phyloP scores from a whole-genome alignment of 768 basidiomycete species.

The Boletus reticulatus region DNA sequence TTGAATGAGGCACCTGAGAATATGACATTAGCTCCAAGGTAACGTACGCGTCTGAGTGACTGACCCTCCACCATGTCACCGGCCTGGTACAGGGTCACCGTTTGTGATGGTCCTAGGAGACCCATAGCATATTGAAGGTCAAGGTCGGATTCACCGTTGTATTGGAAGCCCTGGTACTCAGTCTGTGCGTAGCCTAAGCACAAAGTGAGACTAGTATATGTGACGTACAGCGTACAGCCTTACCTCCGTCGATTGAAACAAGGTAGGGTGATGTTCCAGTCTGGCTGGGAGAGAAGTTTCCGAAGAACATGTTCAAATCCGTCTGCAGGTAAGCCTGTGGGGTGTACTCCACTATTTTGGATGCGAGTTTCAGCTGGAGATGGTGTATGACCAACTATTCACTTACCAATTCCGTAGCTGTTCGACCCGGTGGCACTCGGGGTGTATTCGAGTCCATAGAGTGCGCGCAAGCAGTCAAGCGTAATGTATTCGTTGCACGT shows the following conservation, averaged over 20 bases:
- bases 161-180: conserved; percentile 2
- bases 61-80: conserved; percentile 19
- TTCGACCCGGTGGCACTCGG: conserved; percentile 21
- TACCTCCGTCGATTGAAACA: conserved; percentile 38
- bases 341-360: conserved; percentile 31
- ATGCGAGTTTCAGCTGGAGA: background rate
- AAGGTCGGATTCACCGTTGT: conserved; percentile 24
- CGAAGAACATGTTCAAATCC: conserved; percentile 33
- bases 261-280: conserved; percentile 26
- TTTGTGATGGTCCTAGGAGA: conserved; percentile 9
- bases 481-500: conserved; percentile 30
- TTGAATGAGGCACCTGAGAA: conserved; percentile 31
- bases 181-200: conserved; percentile 33
- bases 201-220: background rate
- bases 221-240: background rate
- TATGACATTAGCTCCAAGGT: too few relatives aligned
- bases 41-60: too few relatives aligned
- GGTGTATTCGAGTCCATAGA: conserved; percentile 29
- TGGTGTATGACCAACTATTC: background rate
- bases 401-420: conserved; percentile 33
- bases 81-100: conserved; percentile 33
- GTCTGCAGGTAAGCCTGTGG: conserved; percentile 30
- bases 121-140: conserved; percentile 29
- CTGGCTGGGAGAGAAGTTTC: conserved; percentile 14
- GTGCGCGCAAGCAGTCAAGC: conserved; percentile 26